Percentiles rank a stretch among this genome's conserved stretches.
These are phyloP conservation scores for Chlamydomonas urium DNA, from an alignment of 139 green algal genomes.

Conservation along the genomic window DNA sequence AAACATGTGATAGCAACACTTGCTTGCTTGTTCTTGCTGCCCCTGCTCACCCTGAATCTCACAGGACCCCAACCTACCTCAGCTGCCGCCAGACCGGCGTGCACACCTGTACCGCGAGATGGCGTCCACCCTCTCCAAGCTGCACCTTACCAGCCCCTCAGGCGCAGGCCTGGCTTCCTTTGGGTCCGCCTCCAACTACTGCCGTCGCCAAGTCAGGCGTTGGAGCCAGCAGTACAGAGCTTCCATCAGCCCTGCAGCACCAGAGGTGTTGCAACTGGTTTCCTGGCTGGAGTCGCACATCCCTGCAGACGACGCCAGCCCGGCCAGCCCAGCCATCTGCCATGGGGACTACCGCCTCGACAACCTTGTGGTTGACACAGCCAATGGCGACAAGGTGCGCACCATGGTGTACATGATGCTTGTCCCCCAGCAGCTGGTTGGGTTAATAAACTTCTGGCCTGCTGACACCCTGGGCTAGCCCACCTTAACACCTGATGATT, in stretches of 20 bases:
- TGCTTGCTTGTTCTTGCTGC: conserved; percentile 37
- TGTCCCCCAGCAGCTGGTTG: too few relatives aligned
- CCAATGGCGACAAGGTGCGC: too few relatives aligned
- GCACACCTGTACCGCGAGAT: conserved; percentile 37
- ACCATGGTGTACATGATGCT: too few relatives aligned
- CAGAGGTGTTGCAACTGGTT: conserved; percentile 43
- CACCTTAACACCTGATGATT: too few relatives aligned
- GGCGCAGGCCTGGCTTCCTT: conserved; percentile 47
- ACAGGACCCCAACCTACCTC: conserved; percentile 68
- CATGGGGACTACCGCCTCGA: conserved; percentile 96
- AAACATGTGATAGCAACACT: conserved; percentile 1
- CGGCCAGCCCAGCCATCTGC: conserved; percentile 32
- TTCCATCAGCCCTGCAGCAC: conserved; percentile 22
- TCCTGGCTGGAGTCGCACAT: conserved; percentile 40
- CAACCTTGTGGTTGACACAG: conserved; percentile 79
- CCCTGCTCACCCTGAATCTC: conserved; percentile 48
- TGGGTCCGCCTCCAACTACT: conserved; percentile 68
- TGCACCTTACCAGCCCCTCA: conserved; percentile 72
- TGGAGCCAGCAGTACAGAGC: conserved; percentile 76
- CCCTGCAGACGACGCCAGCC: conserved; percentile 52
- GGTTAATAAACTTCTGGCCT: too few relatives aligned
- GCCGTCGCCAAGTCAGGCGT: conserved; percentile 59
- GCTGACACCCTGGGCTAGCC: too few relatives aligned
- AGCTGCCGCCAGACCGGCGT: conserved; percentile 32
- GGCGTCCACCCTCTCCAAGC: conserved; percentile 57